phyloP scores from a whole-genome alignment of 2,329 filamentous ascomycete species.

The Neophaeococcomyces mojaviensis region DNA sequence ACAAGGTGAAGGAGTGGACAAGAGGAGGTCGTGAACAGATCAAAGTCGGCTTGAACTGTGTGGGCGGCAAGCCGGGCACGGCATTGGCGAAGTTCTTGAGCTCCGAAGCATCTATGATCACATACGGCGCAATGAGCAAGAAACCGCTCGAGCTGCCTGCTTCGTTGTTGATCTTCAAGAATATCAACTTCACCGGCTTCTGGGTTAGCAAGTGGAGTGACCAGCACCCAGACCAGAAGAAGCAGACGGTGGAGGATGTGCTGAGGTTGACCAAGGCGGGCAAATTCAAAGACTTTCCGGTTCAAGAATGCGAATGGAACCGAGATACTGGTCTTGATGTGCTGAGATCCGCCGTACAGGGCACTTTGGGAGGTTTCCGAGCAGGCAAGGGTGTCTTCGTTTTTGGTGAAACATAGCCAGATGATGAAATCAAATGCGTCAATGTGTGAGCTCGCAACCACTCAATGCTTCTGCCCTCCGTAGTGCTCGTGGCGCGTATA shows the following conservation, averaged over 20 bases:
- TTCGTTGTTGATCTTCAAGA: conserved; percentile 84
- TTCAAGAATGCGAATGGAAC: conserved; percentile 74
- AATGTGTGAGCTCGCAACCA: no score
- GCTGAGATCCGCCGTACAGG: conserved; percentile 68
- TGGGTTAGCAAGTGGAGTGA: conserved; percentile 92
- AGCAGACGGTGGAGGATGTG: conserved; percentile 75
- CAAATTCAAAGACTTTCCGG: conserved; percentile 73
- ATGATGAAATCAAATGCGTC: no score
- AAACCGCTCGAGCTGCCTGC: conserved; percentile 77
- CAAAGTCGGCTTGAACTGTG: conserved; percentile 80
- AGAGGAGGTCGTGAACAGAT: conserved; percentile 64
- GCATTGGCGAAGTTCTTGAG: conserved; percentile 68
- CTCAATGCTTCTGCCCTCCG: no score
- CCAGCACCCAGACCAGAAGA: conserved; percentile 63
- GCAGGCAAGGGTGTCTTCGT: conserved; percentile 86
- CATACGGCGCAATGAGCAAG: conserved; percentile 91
- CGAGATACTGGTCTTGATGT: conserved; percentile 67
- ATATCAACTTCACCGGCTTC: conserved; percentile 82
- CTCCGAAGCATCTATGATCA: conserved; percentile 67
- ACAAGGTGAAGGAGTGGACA: conserved; percentile 59
- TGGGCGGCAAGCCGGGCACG: conserved; percentile 78
- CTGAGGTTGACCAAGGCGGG: conserved; percentile 66
- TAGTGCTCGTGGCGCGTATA: neutral
- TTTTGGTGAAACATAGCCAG: conserved; percentile 47
- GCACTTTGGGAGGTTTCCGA: conserved; percentile 75